Evolutionary conservation across 495 filamentous ascomycete species (phyloP), one percentile per base, ranked within the genome.

Genomic region (Aspergillus saccharolyticus): DNA sequence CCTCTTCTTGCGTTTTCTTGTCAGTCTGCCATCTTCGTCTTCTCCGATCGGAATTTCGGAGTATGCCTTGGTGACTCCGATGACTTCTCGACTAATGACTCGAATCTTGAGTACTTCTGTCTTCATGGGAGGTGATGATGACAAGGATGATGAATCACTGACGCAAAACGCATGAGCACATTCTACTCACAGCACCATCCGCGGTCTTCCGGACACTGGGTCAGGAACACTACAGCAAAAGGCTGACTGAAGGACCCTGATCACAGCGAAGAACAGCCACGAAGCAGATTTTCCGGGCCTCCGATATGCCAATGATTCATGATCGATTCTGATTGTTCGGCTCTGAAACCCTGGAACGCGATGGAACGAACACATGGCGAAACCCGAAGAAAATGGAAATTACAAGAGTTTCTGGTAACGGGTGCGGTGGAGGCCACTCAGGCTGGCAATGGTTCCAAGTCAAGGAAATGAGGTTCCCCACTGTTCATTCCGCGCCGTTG

Each of bases 401-500:
- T 49, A n/a, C 44, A 57, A 44, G 42, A 30, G 2, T 30, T 30
- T 54, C 33, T 44, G 42, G 45, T 28, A 19, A n/a, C 43, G 48
- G 44, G 58, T 57, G 53, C 56, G 47, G n/a, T n/a, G n/a, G n/a
- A n/a, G n/a, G n/a, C n/a, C n/a, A n/a, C n/a, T n/a, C n/a, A n/a
- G n/a, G n/a, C n/a, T n/a, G n/a, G 57, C 21, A 39, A 33, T 39
- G 57, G 52, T 56, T 56, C 55, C 57, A 49, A 51, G 53, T 43
- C 43, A 53, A 48, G 47, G 48, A 66, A 66, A 63, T 61, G 58
- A 66, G 53, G 54, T 58, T 21, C 53, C 45, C 63, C 63, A 63
- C 63, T 57, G 56, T 57, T 66, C 57, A 58, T 59, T 66, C 57
- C 55, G 55, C 57, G 49, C 60, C 62, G 62, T 65, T 65, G 58